Evolutionary conservation across 805 yeast species (phyloP).

Genomic region (Starmerella powellii): DNA sequence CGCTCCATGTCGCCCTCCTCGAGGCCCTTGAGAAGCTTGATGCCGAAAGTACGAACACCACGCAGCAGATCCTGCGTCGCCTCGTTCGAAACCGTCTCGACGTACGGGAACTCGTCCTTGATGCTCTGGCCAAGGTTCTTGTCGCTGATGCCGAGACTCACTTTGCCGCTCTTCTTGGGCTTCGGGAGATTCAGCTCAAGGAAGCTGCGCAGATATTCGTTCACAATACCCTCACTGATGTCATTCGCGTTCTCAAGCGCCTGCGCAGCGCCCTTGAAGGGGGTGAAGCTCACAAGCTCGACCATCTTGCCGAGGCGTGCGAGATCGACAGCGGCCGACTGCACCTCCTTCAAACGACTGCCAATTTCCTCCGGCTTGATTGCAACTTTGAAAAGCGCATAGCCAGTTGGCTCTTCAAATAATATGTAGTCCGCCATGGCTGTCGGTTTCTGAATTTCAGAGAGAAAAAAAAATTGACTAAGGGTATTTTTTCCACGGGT

Average conservation of each 20-base stretch:
- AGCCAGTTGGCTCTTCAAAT: slow-evolving; percentile 97
- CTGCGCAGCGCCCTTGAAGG: slow-evolving; percentile 98
- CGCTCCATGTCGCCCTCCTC: slow-evolving; percentile 93
- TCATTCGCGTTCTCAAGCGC: slow-evolving; percentile 98
- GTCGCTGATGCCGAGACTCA: slow-evolving; percentile 80
- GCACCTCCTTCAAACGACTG: slow-evolving; percentile 84
- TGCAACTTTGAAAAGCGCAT: slow-evolving; percentile 87
- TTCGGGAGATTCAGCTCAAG: slow-evolving; percentile 86
- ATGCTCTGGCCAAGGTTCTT: slow-evolving; percentile 92
- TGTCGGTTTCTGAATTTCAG: slow-evolving; percentile 1
- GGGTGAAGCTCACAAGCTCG: slow-evolving; percentile 89
- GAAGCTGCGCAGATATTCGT: slow-evolving; percentile 80
- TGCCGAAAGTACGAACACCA: slow-evolving; percentile 86
- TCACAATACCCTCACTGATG: slow-evolving; percentile 90
- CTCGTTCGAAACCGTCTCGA: slow-evolving; percentile 84
- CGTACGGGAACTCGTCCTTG: slow-evolving; percentile 77
- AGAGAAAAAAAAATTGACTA: slow-evolving; percentile 12
- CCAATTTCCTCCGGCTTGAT: slow-evolving; percentile 92
- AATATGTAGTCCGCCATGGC: slow-evolving; percentile 77
- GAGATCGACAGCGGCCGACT: slow-evolving; percentile 75
- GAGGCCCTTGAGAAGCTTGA: slow-evolving; percentile 77
- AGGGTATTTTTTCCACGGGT: slow-evolving; percentile 4
- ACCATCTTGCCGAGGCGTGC: slow-evolving; percentile 81
- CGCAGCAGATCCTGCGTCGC: slow-evolving; percentile 88
- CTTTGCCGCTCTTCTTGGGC: slow-evolving; percentile 44